Percentiles rank a stretch among this genome's conserved stretches.
These are phyloP conservation scores for Emergomyces pasteurianus DNA, from an alignment of 2,329 filamentous ascomycete species.

Conservation along the genomic window DNA sequence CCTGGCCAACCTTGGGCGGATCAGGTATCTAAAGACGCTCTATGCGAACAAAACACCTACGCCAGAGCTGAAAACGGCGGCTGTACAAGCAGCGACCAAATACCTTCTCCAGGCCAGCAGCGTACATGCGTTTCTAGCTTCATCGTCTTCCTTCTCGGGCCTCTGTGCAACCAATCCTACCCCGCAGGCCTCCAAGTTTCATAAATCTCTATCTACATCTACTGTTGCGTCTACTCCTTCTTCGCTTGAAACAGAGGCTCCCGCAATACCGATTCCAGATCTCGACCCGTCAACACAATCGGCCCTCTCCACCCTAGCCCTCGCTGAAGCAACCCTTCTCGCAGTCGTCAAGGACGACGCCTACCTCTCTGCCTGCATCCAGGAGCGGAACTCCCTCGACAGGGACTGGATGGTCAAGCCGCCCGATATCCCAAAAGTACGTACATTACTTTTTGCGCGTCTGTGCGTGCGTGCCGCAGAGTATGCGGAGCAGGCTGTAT, in stretches of 20 bases:
- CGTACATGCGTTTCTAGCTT: slow-evolving; percentile 60
- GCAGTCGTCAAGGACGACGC: slow-evolving; percentile 91
- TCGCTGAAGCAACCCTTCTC: slow-evolving; percentile 80
- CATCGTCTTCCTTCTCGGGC: slow-evolving; percentile 35
- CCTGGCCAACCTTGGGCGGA: slow-evolving; percentile 59
- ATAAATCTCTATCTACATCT: slow-evolving; percentile 1
- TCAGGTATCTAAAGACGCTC: slow-evolving; percentile 55
- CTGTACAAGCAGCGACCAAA: slow-evolving; percentile 63
- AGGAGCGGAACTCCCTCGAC: slow-evolving; percentile 69
- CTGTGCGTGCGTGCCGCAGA: slow-evolving; percentile 80
- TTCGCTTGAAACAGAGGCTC: slow-evolving; percentile 2
- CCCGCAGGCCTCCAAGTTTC: slow-evolving; percentile 36
- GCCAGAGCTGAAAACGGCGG: slow-evolving; percentile 54
- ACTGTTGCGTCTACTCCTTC: background rate
- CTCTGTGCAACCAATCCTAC: slow-evolving; percentile 25
- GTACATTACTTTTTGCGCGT: slow-evolving; percentile 75
- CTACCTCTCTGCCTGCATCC: slow-evolving; percentile 70
- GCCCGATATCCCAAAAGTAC: slow-evolving; percentile 76
- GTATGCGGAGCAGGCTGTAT: slow-evolving; percentile 63
- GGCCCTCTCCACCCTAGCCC: slow-evolving; percentile 45
- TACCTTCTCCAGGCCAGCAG: slow-evolving; percentile 66
- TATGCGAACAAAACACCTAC: slow-evolving; percentile 55
- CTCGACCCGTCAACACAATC: slow-evolving; percentile 33
- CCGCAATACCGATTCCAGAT: slow-evolving; percentile 27
- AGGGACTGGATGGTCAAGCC: slow-evolving; percentile 96